phyloP scores from a whole-genome alignment of 306 rosid genomes.

The Acacia acuminata region DNA sequence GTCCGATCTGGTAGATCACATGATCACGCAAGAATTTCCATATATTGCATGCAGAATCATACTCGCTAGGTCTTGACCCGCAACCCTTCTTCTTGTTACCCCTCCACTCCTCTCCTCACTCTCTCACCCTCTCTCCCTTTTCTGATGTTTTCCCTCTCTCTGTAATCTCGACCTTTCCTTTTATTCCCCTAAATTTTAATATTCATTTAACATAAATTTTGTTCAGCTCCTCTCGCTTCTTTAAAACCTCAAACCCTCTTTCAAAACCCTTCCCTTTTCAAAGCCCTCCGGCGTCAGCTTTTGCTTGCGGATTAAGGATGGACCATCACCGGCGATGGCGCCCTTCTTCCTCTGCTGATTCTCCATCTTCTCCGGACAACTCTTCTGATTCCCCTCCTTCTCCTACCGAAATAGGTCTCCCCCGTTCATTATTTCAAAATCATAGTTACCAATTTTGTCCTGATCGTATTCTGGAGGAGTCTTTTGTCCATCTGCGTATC shows the following conservation, averaged over 20 bases:
- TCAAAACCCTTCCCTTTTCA: neutral
- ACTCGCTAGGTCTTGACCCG: neutral
- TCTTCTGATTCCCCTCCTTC: neutral
- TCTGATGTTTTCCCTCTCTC: neutral
- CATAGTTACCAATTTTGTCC: neutral
- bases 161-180: neutral
- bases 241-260: conserved; percentile 24
- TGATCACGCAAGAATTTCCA: conserved; percentile 31
- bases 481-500: conserved; percentile 39
- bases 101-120: neutral
- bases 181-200: neutral
- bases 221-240: neutral
- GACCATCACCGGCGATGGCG: neutral
- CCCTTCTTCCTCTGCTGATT: neutral
- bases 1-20: conserved; percentile 28
- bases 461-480: conserved; percentile 46
- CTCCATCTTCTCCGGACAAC: neutral
- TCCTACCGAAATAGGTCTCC: neutral
- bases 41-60: conserved; percentile 58
- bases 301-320: conserved; percentile 18
- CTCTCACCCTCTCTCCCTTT: too few relatives aligned
- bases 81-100: neutral
- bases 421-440: neutral
- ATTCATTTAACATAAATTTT: neutral
- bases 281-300: neutral